phyloP scores from a whole-genome alignment of 805 yeast species.

The Wickerhamiella spandovensis region DNA sequence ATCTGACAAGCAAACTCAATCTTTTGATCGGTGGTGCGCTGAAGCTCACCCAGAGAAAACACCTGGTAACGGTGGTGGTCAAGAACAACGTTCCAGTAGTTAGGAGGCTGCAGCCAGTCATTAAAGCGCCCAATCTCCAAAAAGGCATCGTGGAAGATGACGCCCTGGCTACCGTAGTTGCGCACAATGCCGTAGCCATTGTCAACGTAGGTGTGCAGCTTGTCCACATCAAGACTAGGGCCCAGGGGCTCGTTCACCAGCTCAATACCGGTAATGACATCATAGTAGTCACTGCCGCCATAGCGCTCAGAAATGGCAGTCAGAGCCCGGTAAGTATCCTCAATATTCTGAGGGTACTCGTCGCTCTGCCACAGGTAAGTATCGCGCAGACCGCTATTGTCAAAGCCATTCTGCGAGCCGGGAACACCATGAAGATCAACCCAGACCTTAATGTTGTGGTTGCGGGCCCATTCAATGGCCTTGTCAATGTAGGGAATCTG shows the following conservation, averaged over 20 bases:
- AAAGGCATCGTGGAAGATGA: slow-evolving; percentile 77
- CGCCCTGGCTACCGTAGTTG: slow-evolving; percentile 34
- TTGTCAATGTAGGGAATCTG: slow-evolving; percentile 58
- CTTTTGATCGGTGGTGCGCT: slow-evolving; percentile 47
- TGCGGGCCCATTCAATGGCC: slow-evolving; percentile 65
- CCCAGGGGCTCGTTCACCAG: slow-evolving; percentile 85
- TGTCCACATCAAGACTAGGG: slow-evolving; percentile 41
- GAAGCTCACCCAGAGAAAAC: slow-evolving; percentile 50
- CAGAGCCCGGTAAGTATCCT: slow-evolving; percentile 44
- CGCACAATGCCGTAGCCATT: slow-evolving; percentile 58
- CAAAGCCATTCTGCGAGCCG: slow-evolving; percentile 93
- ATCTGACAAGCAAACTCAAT: slow-evolving; percentile 40
- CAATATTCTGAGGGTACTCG: slow-evolving; percentile 35
- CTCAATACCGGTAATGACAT: slow-evolving; percentile 73
- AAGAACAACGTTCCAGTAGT: slow-evolving; percentile 54
- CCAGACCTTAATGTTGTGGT: slow-evolving; percentile 61
- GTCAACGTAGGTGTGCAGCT: slow-evolving; percentile 44
- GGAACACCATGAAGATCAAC: slow-evolving; percentile 93
- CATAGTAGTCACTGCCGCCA: slow-evolving; percentile 45
- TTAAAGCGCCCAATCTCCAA: slow-evolving; percentile 50
- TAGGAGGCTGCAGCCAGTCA: slow-evolving; percentile 27
- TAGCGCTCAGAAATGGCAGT: slow-evolving; percentile 45
- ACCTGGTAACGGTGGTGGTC: slow-evolving; percentile 92
- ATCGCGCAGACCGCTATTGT: slow-evolving; percentile 81
- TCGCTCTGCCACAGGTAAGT: slow-evolving; percentile 35